Conservation (phyloP, 1,284 basidiomycete genomes). For the Malassezia furfur region DNA sequence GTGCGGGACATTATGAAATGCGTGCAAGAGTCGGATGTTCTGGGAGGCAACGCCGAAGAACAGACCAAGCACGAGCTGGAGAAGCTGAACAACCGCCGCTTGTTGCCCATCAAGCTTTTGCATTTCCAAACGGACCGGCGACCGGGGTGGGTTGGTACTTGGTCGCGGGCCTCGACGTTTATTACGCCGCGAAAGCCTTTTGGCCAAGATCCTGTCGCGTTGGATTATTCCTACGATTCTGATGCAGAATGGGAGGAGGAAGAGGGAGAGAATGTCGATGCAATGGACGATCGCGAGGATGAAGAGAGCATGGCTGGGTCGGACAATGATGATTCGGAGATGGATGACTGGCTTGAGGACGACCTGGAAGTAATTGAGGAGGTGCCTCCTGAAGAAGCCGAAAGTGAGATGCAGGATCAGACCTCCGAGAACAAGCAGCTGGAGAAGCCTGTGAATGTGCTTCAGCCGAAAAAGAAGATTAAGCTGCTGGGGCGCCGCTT, state of each 20-base stretch:
- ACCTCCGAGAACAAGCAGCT: background rate
- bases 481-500: slow-evolving; percentile 40
- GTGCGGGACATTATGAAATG: slow-evolving; percentile 43
- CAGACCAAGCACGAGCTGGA: slow-evolving; percentile 32
- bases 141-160: slow-evolving; percentile 44
- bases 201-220: slow-evolving; percentile 38
- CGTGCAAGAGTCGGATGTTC: slow-evolving; percentile 41
- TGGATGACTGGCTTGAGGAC: slow-evolving; percentile 46
- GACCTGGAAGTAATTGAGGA: slow-evolving; percentile 35
- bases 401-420: background rate
- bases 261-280: slow-evolving; percentile 38
- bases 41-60: slow-evolving; percentile 38
- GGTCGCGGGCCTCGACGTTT: slow-evolving; percentile 39
- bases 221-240: slow-evolving; percentile 45
- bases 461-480: slow-evolving; percentile 41
- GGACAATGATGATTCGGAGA: slow-evolving; percentile 36
- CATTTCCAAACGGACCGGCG: slow-evolving; percentile 40
- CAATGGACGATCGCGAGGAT: slow-evolving; percentile 30
- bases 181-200: slow-evolving; percentile 37
- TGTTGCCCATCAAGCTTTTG: slow-evolving; percentile 40
- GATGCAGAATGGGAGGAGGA: slow-evolving; percentile 47
- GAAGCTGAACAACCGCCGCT: slow-evolving; percentile 28
- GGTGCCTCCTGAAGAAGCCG: slow-evolving; percentile 9
- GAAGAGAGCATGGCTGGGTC: slow-evolving; percentile 26
- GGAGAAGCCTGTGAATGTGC: slow-evolving; percentile 2